Percentiles rank a stretch among this genome's conserved stretches.
Evolutionary conservation across 1,284 basidiomycete species (phyloP).

Genomic region (Leccinum subrobustum): DNA sequence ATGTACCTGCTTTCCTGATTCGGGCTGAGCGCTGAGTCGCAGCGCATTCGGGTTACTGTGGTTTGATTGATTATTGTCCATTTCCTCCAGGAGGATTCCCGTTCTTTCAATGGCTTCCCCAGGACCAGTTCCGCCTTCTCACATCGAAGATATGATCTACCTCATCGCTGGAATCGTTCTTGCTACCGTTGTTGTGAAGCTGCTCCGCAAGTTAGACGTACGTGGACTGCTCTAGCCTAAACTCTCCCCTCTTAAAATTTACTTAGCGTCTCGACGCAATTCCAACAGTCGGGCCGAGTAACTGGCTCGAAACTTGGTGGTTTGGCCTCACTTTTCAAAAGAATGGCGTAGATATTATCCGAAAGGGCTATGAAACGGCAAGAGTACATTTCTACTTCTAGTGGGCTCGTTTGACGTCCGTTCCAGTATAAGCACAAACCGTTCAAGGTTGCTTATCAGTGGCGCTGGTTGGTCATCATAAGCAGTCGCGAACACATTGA

Average conservation of each 20-base stretch:
- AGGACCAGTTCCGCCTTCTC: no score
- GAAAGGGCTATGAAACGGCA: conserved; percentile 25
- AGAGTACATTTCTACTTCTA: neutral
- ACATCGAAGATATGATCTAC: neutral
- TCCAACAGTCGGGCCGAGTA: conserved; percentile 23
- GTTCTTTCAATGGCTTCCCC: no score
- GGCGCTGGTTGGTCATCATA: conserved; percentile 43
- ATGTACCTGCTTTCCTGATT: no score
- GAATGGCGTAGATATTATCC: conserved; percentile 13
- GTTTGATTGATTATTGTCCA: no score
- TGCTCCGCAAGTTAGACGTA: neutral
- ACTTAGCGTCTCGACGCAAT: conserved; percentile 19
- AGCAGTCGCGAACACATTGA: conserved; percentile 38
- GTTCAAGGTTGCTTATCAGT: conserved; percentile 42
- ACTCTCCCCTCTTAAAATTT: neutral
- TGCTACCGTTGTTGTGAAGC: conserved; percentile 1
- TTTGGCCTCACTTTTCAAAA: conserved; percentile 10
- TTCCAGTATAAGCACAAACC: conserved; percentile 34
- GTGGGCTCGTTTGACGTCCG: neutral
- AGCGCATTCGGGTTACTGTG: no score
- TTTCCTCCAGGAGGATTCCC: no score
- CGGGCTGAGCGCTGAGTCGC: no score
- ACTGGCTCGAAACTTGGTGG: conserved; percentile 17
- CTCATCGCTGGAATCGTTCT: neutral
- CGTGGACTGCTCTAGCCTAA: neutral